phyloP scores from a whole-genome alignment of 2,329 filamentous ascomycete species.

The Polytolypa hystricis region DNA sequence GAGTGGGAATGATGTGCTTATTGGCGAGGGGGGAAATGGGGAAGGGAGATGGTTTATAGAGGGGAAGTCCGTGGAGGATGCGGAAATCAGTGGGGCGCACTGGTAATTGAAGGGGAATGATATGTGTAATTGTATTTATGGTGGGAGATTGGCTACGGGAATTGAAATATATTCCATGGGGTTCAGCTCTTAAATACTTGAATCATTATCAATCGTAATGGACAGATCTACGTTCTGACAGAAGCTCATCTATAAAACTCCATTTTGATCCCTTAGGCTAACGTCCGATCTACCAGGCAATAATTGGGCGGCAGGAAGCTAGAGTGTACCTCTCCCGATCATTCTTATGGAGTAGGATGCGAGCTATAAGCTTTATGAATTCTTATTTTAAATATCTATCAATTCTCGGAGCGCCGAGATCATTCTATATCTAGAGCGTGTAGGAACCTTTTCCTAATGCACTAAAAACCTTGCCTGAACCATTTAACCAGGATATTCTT shows the following conservation, averaged over 20 bases:
- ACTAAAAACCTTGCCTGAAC: neutral
- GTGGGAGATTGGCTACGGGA: too few species aligned
- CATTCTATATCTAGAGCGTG: too few species aligned
- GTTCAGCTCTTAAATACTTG: too few species aligned
- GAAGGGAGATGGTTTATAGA: constrained; percentile 37
- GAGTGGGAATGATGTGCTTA: constrained; percentile 36
- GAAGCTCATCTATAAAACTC: too few species aligned
- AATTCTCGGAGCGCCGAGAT: too few species aligned
- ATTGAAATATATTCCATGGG: too few species aligned
- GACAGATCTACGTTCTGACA: neutral
- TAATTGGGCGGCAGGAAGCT: too few species aligned
- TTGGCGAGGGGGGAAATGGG: constrained; percentile 32
- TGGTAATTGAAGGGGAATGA: constrained; percentile 16
- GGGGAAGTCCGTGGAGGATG: constrained; percentile 30
- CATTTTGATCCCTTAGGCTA: too few species aligned
- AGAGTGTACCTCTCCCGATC: too few species aligned
- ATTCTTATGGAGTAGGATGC: neutral
- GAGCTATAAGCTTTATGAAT: neutral
- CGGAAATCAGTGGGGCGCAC: constrained; percentile 23
- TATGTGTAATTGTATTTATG: neutral
- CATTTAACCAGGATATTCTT: neutral
- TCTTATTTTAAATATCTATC: too few species aligned
- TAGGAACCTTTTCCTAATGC: too few species aligned
- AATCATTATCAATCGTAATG: neutral
- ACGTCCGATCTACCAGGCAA: too few species aligned